phyloP scores from a whole-genome alignment of 1,139 yeast species.

The Candida anutae region DNA sequence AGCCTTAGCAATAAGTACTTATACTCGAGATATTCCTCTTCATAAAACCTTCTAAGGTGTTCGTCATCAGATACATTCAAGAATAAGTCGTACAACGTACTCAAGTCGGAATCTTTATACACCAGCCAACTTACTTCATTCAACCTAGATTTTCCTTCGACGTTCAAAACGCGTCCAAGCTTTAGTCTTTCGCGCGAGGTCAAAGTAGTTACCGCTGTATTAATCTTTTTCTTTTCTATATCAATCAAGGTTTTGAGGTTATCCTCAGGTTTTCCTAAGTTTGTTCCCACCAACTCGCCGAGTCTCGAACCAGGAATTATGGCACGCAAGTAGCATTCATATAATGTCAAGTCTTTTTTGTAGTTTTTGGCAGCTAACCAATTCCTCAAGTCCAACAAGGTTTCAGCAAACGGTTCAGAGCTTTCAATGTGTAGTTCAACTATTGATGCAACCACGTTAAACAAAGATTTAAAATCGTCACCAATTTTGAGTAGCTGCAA shows the following conservation, averaged over 20 bases:
- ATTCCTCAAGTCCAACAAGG: constrained; percentile 36
- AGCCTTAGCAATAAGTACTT: constrained; percentile 45
- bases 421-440: constrained; percentile 22
- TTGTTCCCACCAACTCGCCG: constrained; percentile 47
- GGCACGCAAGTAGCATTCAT: constrained; percentile 41
- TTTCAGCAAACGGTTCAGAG: constrained; percentile 34
- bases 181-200: constrained; percentile 31
- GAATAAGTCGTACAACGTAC: constrained; percentile 45
- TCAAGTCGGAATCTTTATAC: constrained; percentile 43
- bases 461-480: constrained; percentile 39
- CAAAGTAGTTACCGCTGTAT: constrained; percentile 25
- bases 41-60: constrained; percentile 46
- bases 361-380: constrained; percentile 33
- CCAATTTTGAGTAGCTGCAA: constrained; percentile 24
- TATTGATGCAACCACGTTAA: constrained; percentile 29
- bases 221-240: constrained; percentile 29
- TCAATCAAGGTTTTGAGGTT: constrained; percentile 46
- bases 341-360: constrained; percentile 21
- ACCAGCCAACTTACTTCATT: constrained; percentile 43
- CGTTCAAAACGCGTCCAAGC: constrained; percentile 25
- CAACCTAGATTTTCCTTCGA: constrained; percentile 24
- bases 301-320: constrained; percentile 59
- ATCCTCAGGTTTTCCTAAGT: constrained; percentile 41
- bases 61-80: constrained; percentile 63
- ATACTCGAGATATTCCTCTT: constrained; percentile 52